These are phyloP conservation scores for Moesziomyces sp. DNA, from an alignment of 1,284 basidiomycete genomes.

Conservation along the genomic window DNA sequence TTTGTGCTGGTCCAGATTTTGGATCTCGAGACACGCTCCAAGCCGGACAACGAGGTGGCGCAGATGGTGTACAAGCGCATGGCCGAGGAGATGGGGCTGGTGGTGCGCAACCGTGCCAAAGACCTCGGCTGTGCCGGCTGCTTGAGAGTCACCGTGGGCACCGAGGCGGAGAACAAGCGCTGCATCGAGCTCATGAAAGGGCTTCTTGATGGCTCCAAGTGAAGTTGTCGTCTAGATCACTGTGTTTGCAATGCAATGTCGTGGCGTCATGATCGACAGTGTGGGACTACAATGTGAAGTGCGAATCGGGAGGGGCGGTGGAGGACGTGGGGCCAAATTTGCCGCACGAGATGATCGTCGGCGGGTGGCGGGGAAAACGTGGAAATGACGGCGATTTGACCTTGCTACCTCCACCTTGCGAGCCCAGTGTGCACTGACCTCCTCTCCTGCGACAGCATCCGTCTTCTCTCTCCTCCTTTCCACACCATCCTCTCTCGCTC, in stretches of 20 bases:
- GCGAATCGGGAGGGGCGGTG: too few relatives aligned
- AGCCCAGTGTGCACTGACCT: slow-evolving; percentile 27
- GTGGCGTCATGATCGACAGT: not conserved
- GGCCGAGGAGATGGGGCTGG: slow-evolving; percentile 84
- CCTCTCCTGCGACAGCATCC: not conserved
- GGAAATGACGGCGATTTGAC: slow-evolving; percentile 19
- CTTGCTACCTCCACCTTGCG: slow-evolving; percentile 10
- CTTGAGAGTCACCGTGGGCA: slow-evolving; percentile 90
- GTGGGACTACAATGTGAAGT: too few relatives aligned
- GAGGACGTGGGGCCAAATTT: not conserved
- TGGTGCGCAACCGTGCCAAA: slow-evolving; percentile 87
- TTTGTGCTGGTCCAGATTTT: slow-evolving; percentile 87
- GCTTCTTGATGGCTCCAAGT: slow-evolving; percentile 39
- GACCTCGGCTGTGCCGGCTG: slow-evolving; percentile 90
- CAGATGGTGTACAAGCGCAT: slow-evolving; percentile 81
- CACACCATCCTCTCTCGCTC: not conserved
- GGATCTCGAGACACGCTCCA: slow-evolving; percentile 67
- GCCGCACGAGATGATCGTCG: slow-evolving; percentile 18
- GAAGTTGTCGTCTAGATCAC: not conserved
- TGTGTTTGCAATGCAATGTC: slow-evolving; percentile 1
- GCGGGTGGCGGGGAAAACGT: slow-evolving; percentile 3
- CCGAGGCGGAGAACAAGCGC: slow-evolving; percentile 75
- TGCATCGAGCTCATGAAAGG: slow-evolving; percentile 57
- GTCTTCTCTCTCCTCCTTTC: not conserved
- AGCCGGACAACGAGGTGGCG: slow-evolving; percentile 79